Percentiles rank a stretch among this genome's conserved stretches.
phyloP scores from a whole-genome alignment of 2,329 filamentous ascomycete species.

The Ophiostoma sp. region DNA sequence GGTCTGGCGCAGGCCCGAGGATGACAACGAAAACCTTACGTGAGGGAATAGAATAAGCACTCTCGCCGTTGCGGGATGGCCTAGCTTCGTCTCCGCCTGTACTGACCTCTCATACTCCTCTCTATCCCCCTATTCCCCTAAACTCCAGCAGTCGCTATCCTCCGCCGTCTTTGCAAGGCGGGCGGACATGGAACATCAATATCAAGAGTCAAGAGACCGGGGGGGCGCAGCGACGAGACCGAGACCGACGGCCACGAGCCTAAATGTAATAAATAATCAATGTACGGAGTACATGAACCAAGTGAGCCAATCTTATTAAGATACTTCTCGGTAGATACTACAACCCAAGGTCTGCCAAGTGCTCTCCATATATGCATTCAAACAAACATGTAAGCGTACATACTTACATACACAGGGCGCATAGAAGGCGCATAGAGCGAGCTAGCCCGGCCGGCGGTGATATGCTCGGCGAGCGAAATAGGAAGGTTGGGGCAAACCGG shows the following conservation, averaged over 20 bases:
- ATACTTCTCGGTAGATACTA: not conserved
- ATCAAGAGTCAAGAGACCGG: no score
- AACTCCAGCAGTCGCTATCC: not conserved
- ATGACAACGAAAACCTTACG: not conserved
- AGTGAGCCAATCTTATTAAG: not conserved
- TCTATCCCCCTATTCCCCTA: slow-evolving; percentile 2
- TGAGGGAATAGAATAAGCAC: not conserved
- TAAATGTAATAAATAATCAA: not conserved
- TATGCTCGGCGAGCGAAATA: not conserved
- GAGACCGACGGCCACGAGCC: not conserved
- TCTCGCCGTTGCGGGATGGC: not conserved
- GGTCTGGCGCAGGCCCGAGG: not conserved
- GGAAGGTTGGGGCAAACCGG: not conserved
- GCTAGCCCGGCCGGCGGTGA: not conserved
- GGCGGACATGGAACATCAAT: no score
- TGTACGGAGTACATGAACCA: no score
- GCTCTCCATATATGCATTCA: no score
- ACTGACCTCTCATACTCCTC: not conserved
- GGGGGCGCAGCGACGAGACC: no score
- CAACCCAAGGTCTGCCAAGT: slow-evolving; percentile 1
- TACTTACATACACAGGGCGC: no score
- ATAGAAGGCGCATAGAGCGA: not conserved
- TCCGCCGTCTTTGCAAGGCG: no score
- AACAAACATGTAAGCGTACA: not conserved
- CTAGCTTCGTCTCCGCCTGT: not conserved